Percentiles rank a stretch among this genome's conserved stretches.
These are phyloP conservation scores for Neofusicoccum ribis DNA, from an alignment of 2,329 filamentous ascomycete genomes.

Conservation along the genomic window DNA sequence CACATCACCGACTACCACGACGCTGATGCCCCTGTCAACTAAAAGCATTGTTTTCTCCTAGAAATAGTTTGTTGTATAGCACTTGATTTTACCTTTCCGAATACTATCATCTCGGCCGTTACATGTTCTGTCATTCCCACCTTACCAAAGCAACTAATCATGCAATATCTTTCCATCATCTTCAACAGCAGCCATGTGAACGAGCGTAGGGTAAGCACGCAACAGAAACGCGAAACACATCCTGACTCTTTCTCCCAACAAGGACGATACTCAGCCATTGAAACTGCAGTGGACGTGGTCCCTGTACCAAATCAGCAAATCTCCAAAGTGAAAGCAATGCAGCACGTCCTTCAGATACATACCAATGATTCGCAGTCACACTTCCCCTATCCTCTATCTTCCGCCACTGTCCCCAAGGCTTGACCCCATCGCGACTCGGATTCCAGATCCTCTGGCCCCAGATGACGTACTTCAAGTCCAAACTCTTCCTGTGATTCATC, in stretches of 20 bases:
- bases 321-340: not conserved
- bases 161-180: no score
- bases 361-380: not conserved
- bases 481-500: no score
- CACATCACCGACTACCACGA: conserved; percentile 28
- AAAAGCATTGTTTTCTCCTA: not conserved
- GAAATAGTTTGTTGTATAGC: not conserved
- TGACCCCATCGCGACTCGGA: no score
- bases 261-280: not conserved
- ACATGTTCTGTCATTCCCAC: not conserved
- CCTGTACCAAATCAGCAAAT: not conserved
- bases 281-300: not conserved
- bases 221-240: no score
- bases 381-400: not conserved
- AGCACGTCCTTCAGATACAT: not conserved
- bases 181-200: no score
- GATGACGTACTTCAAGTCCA: no score
- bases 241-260: no score
- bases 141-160: no score
- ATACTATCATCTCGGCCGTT: not conserved
- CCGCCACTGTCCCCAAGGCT: not conserved
- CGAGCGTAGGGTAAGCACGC: no score
- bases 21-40: conserved; percentile 21
- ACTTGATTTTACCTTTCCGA: no score
- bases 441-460: no score